Evolutionary conservation across 139 green algal genomes (phyloP).

Genomic region (Tetratostichococcus sp.): DNA sequence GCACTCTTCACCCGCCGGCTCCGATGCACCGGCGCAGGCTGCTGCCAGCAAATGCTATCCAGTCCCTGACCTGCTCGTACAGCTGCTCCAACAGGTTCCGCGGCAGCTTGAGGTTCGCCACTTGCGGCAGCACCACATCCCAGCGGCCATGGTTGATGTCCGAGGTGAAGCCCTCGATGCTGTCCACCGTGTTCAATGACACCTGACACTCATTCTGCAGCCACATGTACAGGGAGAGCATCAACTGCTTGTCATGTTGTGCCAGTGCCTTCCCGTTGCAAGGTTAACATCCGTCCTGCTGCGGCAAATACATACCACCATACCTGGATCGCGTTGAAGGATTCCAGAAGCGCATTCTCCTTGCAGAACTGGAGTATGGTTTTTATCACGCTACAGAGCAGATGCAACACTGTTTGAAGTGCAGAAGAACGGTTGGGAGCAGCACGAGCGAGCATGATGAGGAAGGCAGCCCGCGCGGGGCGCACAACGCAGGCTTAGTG

Average conservation of each 20-base stretch:
- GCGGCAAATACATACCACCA: too few species aligned
- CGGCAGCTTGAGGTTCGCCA: constrained; percentile 83
- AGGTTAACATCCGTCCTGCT: too few species aligned
- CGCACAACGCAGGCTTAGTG: too few species aligned
- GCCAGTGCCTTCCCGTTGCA: too few species aligned
- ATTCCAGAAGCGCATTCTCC: constrained; percentile 84
- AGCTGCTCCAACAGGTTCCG: constrained; percentile 83
- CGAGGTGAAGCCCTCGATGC: constrained; percentile 79
- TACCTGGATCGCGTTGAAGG: constrained; percentile 84
- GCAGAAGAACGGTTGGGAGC: too few species aligned
- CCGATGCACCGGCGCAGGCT: too few species aligned
- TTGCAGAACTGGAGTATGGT: constrained; percentile 98
- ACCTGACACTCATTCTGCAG: constrained; percentile 89
- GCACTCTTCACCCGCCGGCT: too few species aligned
- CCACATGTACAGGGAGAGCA: not conserved
- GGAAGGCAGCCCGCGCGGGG: too few species aligned
- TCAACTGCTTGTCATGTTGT: too few species aligned
- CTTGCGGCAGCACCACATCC: constrained; percentile 84
- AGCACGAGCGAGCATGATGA: too few species aligned
- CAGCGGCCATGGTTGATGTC: constrained; percentile 88
- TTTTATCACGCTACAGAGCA: constrained; percentile 86
- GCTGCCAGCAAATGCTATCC: too few species aligned
- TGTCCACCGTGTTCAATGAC: constrained; percentile 92
- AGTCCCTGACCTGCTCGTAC: constrained; percentile 84
- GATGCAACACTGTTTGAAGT: too few species aligned